A percentile compares a stretch with the other conserved stretches of the same genome.
phyloP scores from a whole-genome alignment of 768 basidiomycete species.

The Trametes elegans region DNA sequence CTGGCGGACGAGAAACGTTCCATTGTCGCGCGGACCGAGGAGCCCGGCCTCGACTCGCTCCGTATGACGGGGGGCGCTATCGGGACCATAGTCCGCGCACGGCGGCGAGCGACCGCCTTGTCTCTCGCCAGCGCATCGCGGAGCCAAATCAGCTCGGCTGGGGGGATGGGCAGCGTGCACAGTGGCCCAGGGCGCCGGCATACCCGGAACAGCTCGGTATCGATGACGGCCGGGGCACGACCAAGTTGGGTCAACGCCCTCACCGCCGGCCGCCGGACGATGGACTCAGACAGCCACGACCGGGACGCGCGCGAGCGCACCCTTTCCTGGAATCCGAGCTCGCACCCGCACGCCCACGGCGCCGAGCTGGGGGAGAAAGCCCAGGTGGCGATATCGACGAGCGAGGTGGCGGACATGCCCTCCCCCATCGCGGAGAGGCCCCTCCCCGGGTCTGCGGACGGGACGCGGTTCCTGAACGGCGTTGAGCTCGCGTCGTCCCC shows the following conservation, averaged over 20 bases:
- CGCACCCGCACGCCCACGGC: background rate
- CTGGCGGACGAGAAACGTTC: constrained; percentile 20
- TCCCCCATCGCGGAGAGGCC: constrained; percentile 2
- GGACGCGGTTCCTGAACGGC: constrained; percentile 10
- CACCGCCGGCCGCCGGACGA: background rate
- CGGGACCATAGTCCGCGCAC: constrained; percentile 79
- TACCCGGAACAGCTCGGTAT: constrained; percentile 9
- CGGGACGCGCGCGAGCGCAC: background rate
- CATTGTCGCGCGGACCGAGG: constrained; percentile 48
- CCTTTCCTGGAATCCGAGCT: background rate
- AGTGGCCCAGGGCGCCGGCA: constrained; percentile 4
- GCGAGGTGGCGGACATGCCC: constrained; percentile 3
- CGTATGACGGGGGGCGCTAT: constrained; percentile 86
- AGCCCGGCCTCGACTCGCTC: constrained; percentile 87
- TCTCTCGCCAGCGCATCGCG: constrained; percentile 20
- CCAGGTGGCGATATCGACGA: background rate
- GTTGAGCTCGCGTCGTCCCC: constrained; percentile 12
- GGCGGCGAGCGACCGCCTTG: constrained; percentile 24
- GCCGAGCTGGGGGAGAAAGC: constrained; percentile 9
- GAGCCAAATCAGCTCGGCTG: background rate
- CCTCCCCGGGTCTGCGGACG: background rate
- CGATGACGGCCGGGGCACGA: background rate
- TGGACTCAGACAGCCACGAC: background rate
- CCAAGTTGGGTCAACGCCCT: constrained; percentile 12
- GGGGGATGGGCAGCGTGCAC: constrained; percentile 4